These are phyloP conservation scores for Vicia villosa DNA, from an alignment of 306 rosid species.

Conservation along the genomic window DNA sequence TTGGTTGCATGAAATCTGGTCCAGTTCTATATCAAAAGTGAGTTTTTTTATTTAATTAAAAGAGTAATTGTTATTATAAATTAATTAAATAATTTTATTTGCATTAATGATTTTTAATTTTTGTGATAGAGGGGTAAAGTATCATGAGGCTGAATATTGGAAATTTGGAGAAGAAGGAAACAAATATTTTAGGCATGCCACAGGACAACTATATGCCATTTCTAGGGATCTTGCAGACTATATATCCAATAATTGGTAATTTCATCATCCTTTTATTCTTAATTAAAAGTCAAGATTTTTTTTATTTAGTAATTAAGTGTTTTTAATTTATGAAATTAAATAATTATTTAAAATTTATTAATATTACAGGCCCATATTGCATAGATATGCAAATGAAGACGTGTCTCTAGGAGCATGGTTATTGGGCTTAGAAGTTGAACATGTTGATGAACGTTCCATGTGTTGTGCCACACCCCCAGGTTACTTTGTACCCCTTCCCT, in stretches of 20 bases:
- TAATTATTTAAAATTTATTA: too few relatives aligned
- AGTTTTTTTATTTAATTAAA: not conserved
- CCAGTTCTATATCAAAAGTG: conserved; percentile 84
- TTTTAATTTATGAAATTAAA: not conserved
- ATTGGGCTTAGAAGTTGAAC: conserved; percentile 80
- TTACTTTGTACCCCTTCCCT: not conserved
- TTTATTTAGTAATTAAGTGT: too few relatives aligned
- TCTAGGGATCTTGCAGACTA: conserved; percentile 87
- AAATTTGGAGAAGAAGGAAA: conserved; percentile 96
- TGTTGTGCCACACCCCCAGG: conserved; percentile 93
- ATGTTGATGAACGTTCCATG: conserved; percentile 80
- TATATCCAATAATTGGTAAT: conserved; percentile 68
- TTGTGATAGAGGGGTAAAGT: conserved; percentile 69
- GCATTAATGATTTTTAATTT: not conserved
- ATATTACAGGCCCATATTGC: conserved; percentile 69
- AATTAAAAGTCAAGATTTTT: too few relatives aligned
- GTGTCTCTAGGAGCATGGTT: conserved; percentile 90
- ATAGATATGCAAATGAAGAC: conserved; percentile 90
- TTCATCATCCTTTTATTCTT: too few relatives aligned
- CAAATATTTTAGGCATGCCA: conserved; percentile 92
- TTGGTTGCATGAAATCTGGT: conserved; percentile 99
- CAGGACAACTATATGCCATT: conserved; percentile 92
- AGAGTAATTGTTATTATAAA: not conserved
- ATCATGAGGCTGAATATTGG: conserved; percentile 90
- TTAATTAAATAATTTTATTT: not conserved